Evolutionary conservation across 345 rosid genomes (phyloP), one percentile per base, ranked within the genome.

Genomic region (Lenwebbia sp.): DNA sequence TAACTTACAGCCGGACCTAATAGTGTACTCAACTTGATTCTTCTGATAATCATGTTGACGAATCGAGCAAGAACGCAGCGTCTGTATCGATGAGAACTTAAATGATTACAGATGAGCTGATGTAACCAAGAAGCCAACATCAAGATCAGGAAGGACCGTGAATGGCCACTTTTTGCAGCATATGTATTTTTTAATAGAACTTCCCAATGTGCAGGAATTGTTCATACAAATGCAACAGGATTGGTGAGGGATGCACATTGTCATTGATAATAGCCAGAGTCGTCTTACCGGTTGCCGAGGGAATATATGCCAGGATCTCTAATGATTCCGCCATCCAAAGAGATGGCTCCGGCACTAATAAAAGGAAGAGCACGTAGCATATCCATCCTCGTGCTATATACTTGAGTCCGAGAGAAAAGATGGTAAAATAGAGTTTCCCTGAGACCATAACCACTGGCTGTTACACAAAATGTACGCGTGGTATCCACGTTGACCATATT

Each of bases 261-360:
- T 56, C 51, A 54, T 26, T 4, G 13, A 83, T 17, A 41, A 30
- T 53, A 25, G 52, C 28, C 26, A 81, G 54, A 81, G 47, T 23
- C 2, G 51, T 47, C 94, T 91, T 93, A 96, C 99, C 91, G 75
- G 76, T 58, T 88, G 65, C 99, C 99, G 3, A 97, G 91, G 26
- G 90, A 89, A 88, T 93, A 90, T 55, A 95, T 86, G 56, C 99
- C 98, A 2, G 91, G 37, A 83, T 89, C 83, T 88, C 92, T 97
- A 74, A 97, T 91, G 88, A 95, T 93, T 84, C 99, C 99, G 86
- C 99, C 99, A 90, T 97, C 99, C 76, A 97, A 89, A 60, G 99
- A 97, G 87, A 96, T 33, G 53, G 99, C 99, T 86, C 98, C 98
- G 89, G 94, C 92, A 84, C 92, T 92, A 89, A 97, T 96, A 84